Evolutionary conservation across 2,329 filamentous ascomycete genomes (phyloP).

Genomic region (Zasmidium cellare): DNA sequence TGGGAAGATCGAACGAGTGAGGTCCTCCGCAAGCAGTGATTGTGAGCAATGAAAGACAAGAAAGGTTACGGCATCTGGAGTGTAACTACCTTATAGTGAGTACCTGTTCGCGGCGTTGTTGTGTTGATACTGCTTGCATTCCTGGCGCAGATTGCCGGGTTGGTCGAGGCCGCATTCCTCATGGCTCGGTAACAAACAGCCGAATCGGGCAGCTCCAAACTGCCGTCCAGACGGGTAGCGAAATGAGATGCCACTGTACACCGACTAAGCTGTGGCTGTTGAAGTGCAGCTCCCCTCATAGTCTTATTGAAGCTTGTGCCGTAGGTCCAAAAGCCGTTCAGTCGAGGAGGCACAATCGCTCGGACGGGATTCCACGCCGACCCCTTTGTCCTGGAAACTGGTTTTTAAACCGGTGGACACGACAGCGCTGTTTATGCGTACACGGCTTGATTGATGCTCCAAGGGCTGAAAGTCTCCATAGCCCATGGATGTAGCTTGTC

Average conservation of each 20-base stretch:
- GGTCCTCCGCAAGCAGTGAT: slow-evolving; percentile 27
- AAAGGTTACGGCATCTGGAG: slow-evolving; percentile 15
- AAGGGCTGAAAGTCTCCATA: too few relatives aligned
- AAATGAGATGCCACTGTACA: slow-evolving; percentile 8
- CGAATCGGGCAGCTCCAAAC: slow-evolving; percentile 22
- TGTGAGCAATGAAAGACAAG: slow-evolving; percentile 20
- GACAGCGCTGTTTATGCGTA: too few relatives aligned
- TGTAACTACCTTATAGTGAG: slow-evolving; percentile 27
- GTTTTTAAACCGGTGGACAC: too few relatives aligned
- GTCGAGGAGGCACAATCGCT: too few relatives aligned
- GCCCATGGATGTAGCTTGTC: too few relatives aligned
- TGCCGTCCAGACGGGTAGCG: neutral
- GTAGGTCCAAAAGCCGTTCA: neutral
- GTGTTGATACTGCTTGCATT: slow-evolving; percentile 32
- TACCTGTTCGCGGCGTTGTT: slow-evolving; percentile 24
- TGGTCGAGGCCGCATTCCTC: slow-evolving; percentile 27
- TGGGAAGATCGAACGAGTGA: slow-evolving; percentile 34
- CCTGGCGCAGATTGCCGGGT: slow-evolving; percentile 28
- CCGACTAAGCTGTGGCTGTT: too few relatives aligned
- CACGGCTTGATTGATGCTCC: too few relatives aligned
- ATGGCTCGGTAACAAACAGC: slow-evolving; percentile 30
- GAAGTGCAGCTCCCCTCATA: too few relatives aligned
- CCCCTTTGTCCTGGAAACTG: too few relatives aligned
- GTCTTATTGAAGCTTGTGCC: neutral
- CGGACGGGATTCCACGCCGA: too few relatives aligned